phyloP scores from a whole-genome alignment of 345 rosid species.

The Crucihimalaya himalaica region DNA sequence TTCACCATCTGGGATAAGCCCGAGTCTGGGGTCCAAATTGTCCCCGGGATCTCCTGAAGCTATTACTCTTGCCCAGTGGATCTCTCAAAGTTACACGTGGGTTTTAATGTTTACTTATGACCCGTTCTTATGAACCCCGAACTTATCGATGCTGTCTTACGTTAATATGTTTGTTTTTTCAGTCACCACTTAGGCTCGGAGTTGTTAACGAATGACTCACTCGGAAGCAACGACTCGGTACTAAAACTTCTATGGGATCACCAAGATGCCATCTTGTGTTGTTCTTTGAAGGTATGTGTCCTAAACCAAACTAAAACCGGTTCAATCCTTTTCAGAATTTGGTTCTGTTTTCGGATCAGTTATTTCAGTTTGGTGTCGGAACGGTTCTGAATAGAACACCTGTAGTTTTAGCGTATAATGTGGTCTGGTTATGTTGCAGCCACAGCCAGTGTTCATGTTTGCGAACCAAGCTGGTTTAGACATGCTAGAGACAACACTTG shows the following conservation, averaged over 20 bases:
- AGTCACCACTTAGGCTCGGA: conserved; percentile 80
- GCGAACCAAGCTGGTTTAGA: conserved; percentile 98
- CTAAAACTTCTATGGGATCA: conserved; percentile 89
- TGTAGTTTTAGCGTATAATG: neutral
- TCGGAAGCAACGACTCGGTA: conserved; percentile 52
- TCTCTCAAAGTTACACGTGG: conserved; percentile 80
- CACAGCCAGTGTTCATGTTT: conserved; percentile 80
- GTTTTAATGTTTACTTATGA: conserved; percentile 31
- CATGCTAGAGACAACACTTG: conserved; percentile 97
- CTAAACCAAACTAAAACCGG: neutral
- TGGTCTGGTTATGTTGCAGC: conserved; percentile 49
- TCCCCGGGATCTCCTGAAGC: conserved; percentile 96
- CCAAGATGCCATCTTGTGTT: conserved; percentile 89
- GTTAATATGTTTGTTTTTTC: conserved; percentile 1
- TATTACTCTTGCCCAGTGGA: conserved; percentile 86
- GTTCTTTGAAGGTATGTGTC: conserved; percentile 73
- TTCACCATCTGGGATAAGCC: conserved; percentile 79
- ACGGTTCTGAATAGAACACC: neutral
- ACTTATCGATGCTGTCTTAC: neutral
- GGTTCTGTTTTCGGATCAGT: neutral
- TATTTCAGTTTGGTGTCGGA: neutral
- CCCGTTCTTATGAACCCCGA: neutral
- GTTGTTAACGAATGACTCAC: conserved; percentile 62
- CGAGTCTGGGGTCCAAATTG: conserved; percentile 65
- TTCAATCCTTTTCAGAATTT: neutral